A percentile compares a stretch with the other conserved stretches of the same genome.
Evolutionary conservation across 352 stramenopile species (phyloP).

Genomic region (Phytophthora fragariaefolia): DNA sequence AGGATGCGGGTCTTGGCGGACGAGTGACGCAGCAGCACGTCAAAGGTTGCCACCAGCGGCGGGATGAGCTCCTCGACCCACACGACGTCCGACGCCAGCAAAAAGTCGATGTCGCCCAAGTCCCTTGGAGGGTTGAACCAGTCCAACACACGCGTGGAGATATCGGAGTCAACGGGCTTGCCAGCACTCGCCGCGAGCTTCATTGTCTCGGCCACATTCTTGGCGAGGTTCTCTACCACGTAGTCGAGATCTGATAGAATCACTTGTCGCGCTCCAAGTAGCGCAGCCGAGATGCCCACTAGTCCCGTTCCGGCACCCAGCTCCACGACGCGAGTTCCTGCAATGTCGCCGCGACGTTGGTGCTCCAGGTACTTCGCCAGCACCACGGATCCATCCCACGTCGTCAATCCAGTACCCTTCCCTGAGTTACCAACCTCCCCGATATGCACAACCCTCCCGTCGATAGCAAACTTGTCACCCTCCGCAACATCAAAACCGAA

Average conservation of each 20-base stretch:
- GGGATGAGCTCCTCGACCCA: conserved; percentile 90
- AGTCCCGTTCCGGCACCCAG: conserved; percentile 88
- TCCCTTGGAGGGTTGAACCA: conserved; percentile 69
- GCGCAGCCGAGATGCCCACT: conserved; percentile 80
- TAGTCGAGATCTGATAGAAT: conserved; percentile 90
- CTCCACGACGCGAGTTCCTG: conserved; percentile 70
- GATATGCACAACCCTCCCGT: conserved; percentile 53
- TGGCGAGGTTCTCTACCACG: conserved; percentile 80
- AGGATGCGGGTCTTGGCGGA: conserved; percentile 47
- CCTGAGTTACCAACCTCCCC: conserved; percentile 82
- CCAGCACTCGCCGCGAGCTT: conserved; percentile 24
- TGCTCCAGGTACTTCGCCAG: conserved; percentile 93
- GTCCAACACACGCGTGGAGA: conserved; percentile 57
- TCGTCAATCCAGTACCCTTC: conserved; percentile 88
- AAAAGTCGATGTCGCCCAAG: conserved; percentile 74
- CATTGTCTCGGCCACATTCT: conserved; percentile 58
- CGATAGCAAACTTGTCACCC: conserved; percentile 59
- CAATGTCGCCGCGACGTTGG: conserved; percentile 33
- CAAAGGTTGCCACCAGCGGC: conserved; percentile 83
- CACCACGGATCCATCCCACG: conserved; percentile 92
- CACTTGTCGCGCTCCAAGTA: conserved; percentile 79
- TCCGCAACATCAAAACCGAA: conserved; percentile 58
- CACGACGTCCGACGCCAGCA: conserved; percentile 92
- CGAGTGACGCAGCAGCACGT: conserved; percentile 51
- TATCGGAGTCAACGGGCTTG: conserved; percentile 3